phyloP scores from a whole-genome alignment of 2,329 filamentous ascomycete species.

The Aspergillus sp. region DNA sequence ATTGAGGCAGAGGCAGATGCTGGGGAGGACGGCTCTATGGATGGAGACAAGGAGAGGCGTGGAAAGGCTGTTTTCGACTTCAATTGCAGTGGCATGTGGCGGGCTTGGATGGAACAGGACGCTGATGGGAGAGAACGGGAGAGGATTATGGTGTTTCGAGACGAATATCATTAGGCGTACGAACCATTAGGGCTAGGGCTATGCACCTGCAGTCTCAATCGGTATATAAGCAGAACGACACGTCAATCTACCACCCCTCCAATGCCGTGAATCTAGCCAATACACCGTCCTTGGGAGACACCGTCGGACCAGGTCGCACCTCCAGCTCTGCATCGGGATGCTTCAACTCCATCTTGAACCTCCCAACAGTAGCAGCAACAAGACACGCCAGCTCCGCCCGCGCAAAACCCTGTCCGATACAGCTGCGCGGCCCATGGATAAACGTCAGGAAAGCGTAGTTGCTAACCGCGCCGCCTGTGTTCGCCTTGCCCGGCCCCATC shows the following conservation, averaged over 20 bases:
- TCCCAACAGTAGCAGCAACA: constrained; percentile 65
- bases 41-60: constrained; percentile 20
- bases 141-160: constrained; percentile 36
- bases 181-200: too few relatives aligned
- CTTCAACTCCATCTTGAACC: constrained; percentile 59
- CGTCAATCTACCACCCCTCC: constrained; percentile 20
- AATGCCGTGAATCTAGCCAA: constrained; percentile 51
- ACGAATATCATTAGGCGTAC: constrained; percentile 22
- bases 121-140: constrained; percentile 23
- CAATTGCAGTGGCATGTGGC: constrained; percentile 82
- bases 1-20: constrained; percentile 49
- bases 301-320: constrained; percentile 62
- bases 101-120: constrained; percentile 54
- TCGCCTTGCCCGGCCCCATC: constrained; percentile 44
- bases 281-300: constrained; percentile 63
- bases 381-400: constrained; percentile 78
- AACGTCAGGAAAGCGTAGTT: constrained; percentile 78
- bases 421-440: constrained; percentile 74
- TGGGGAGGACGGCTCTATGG: constrained; percentile 37
- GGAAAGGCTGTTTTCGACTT: constrained; percentile 62
- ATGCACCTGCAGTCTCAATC: too few relatives aligned
- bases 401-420: constrained; percentile 75
- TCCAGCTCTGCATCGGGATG: constrained; percentile 52
- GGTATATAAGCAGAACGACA: not conserved
- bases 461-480: constrained; percentile 61